A percentile compares a stretch with the other conserved stretches of the same genome.
phyloP scores from a whole-genome alignment of 2,329 filamentous ascomycete genomes.

The Colletotrichum godetiae region DNA sequence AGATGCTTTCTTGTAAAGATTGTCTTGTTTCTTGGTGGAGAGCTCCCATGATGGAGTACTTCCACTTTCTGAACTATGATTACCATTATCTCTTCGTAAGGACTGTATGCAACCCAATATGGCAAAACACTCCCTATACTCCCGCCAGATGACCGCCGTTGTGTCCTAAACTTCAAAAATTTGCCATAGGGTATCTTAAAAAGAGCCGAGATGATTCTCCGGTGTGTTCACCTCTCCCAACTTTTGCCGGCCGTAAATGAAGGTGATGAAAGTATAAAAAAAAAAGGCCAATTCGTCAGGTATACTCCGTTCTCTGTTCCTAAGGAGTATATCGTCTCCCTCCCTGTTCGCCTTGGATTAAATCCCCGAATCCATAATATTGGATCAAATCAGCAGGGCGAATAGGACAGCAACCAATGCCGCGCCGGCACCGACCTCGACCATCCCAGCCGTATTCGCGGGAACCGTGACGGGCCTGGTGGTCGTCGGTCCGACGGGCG shows the following conservation, averaged over 20 bases:
- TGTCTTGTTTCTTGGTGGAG: neutral
- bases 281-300: neutral
- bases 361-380: neutral
- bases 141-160: neutral
- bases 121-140: conserved; percentile 10
- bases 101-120: conserved; percentile 17
- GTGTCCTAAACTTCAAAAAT: neutral
- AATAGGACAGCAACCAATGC: conserved; percentile 52
- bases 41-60: neutral
- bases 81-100: conserved; percentile 19
- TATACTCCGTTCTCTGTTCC: too few species aligned
- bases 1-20: neutral
- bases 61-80: neutral
- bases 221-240: neutral
- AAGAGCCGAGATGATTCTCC: neutral
- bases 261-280: conserved; percentile 23
- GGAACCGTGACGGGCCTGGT: conserved; percentile 39
- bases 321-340: neutral
- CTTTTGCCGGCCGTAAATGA: conserved; percentile 32
- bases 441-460: conserved; percentile 51
- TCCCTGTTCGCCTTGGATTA: neutral
- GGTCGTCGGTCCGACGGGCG: conserved; percentile 17
- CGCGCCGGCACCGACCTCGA: conserved; percentile 48
- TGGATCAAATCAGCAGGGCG: conserved; percentile 41
- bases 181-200: conserved; percentile 27